Evolutionary conservation across 148 eudicot genomes (phyloP).

Genomic region (Selenicereus undatus): DNA sequence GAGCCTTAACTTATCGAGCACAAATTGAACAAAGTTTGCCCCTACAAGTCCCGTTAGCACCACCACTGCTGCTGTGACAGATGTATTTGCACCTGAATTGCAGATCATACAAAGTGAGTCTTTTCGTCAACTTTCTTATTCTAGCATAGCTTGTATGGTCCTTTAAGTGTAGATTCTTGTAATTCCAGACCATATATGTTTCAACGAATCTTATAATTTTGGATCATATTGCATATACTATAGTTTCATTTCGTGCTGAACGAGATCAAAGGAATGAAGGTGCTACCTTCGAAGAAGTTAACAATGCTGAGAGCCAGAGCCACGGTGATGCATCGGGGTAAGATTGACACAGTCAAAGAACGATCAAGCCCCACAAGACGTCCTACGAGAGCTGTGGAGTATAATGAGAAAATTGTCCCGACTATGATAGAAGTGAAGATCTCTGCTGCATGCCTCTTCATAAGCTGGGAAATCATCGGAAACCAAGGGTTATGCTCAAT

Average conservation of each 20-base stretch:
- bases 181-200: too few relatives aligned
- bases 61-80: slow-evolving; percentile 93
- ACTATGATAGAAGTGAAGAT: slow-evolving; percentile 83
- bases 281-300: slow-evolving; percentile 74
- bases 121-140: background rate
- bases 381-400: slow-evolving; percentile 88
- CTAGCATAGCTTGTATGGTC: background rate
- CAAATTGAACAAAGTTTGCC: slow-evolving; percentile 88
- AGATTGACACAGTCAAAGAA: slow-evolving; percentile 68
- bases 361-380: slow-evolving; percentile 81
- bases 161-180: too few relatives aligned
- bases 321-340: slow-evolving; percentile 98
- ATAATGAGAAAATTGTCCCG: slow-evolving; percentile 75
- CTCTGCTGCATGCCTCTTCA: slow-evolving; percentile 96
- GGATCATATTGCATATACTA: background rate
- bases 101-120: background rate
- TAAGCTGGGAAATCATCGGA: slow-evolving; percentile 55
- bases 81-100: slow-evolving; percentile 73
- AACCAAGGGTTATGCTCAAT: slow-evolving; percentile 4
- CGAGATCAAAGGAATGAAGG: background rate
- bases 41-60: slow-evolving; percentile 95
- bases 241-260: background rate
- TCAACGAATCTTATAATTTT: background rate
- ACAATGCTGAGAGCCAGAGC: slow-evolving; percentile 98
- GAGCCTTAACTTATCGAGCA: slow-evolving; percentile 72